Percentiles rank a stretch among this genome's conserved stretches.
Evolutionary conservation across 257 asterid species (phyloP).

Genomic region (Paraleonurus japonicus): DNA sequence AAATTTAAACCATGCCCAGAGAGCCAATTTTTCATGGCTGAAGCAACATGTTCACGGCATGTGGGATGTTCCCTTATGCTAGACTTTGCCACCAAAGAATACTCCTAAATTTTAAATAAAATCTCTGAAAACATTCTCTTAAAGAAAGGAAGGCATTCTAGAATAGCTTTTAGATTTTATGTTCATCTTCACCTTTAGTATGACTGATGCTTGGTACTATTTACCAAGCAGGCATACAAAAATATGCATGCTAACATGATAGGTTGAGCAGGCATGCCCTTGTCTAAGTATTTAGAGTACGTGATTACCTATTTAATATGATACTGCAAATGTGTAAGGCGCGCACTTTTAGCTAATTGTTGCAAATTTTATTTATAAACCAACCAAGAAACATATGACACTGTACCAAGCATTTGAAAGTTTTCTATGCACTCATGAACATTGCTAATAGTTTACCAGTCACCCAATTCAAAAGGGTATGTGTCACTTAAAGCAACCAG

Average conservation of each 20-base stretch:
- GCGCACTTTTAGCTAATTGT: not conserved
- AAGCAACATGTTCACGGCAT: not conserved
- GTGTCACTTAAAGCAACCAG: not conserved
- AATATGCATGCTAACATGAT: not conserved
- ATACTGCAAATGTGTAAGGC: not conserved
- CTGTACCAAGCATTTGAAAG: not conserved
- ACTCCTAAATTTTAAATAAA: not conserved
- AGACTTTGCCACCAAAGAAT: not conserved
- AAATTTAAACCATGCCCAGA: not conserved
- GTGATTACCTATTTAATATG: not conserved
- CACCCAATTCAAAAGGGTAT: not conserved
- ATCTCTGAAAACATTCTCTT: not conserved
- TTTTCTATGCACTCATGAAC: not conserved
- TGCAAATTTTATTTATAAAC: not conserved
- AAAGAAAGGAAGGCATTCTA: not conserved
- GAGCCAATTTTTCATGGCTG: not conserved
- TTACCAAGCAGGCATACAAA: not conserved
- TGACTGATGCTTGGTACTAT: not conserved
- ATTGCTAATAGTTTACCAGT: not conserved
- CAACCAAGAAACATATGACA: not conserved
- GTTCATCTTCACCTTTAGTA: not conserved
- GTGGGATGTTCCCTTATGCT: not conserved
- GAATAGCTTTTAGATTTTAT: not conserved
- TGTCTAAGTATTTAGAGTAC: not conserved
- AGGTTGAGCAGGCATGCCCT: not conserved